Base-by-base conservation (phyloP, 208 protist species). In the Crithidia brevicula region DNA sequence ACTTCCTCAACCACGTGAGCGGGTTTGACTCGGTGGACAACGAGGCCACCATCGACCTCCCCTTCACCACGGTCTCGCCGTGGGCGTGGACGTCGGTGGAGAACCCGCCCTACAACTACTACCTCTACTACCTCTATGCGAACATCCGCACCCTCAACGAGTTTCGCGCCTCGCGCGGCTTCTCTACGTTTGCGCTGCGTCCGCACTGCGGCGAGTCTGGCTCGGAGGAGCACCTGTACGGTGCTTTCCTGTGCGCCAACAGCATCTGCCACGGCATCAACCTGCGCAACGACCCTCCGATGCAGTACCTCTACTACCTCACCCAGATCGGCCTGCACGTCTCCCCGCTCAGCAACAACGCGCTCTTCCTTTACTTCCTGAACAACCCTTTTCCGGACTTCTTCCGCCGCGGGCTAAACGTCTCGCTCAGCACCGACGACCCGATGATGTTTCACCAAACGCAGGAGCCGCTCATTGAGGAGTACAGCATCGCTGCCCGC, bases 91-190 rank as follows among this genome's bases (percentile, higher is more conserved):
- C 82, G 23, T 57, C 81, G 4, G 77, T 93, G 18, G 85, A 96
- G 49, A 99, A 99, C 86, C 99, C 99, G 34, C 98, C 98, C 18
- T 99, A 99, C 81, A 94, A 95, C 52, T 99, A 99, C 79, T 99
- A 99, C 76, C 77, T 97, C 22, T 99, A 98, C 83, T 99, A 99
- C 79, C 88, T 99, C 45, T 99, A 98, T 77, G 97, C 98, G 30
- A 99, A 99, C 82, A 88, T 99, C 34, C 74, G 89, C 59, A 92
- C 93, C 18, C 91, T 99, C 11, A 99, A 99, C 82, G 81, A 96
- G 64, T 96, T 99, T 67, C 82, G 98, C 51, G 77, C 80, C 15
- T 87, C 79, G 20, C 86, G 89, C 13, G 91, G 95, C 28, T 88
- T 98, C 72, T 96, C 95, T 53, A 98, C 96, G 5, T 99, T 99